Percentiles rank a stretch among this genome's conserved stretches.
Conservation (phyloP, 441 rosid genomes). For the Jatropha podagrica region DNA sequence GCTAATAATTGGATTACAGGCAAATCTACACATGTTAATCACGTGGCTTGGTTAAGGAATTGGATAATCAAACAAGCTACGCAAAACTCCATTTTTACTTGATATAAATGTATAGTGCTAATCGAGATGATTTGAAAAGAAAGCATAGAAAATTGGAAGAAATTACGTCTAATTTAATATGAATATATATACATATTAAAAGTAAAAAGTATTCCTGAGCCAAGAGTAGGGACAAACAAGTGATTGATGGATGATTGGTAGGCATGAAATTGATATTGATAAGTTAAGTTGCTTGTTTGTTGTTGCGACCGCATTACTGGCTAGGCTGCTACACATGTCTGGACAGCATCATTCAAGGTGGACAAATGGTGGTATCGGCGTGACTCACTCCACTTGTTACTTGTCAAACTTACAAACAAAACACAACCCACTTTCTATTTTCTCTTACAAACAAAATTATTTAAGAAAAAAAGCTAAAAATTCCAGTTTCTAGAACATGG, state of each 20-base stretch:
- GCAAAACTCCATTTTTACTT: background rate
- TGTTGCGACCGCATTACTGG: background rate
- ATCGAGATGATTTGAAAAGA: too few species aligned
- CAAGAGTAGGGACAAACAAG: background rate
- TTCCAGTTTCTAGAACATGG: too few species aligned
- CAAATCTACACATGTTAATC: background rate
- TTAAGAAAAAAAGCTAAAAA: too few species aligned
- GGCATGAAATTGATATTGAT: background rate
- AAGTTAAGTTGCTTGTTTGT: background rate
- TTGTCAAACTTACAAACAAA: too few species aligned
- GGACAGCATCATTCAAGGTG: background rate
- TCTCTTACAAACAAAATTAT: too few species aligned
- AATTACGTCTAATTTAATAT: too few species aligned
- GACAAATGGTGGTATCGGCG: background rate
- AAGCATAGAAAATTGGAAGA: too few species aligned
- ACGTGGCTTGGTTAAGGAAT: constrained; percentile 3
- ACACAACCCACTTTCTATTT: too few species aligned
- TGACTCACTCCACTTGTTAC: background rate
- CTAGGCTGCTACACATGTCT: background rate
- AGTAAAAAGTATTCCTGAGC: too few species aligned
- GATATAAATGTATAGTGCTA: too few species aligned
- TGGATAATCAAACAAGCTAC: background rate
- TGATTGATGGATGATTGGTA: background rate
- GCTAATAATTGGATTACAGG: background rate
- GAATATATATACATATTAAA: too few species aligned